These are phyloP conservation scores for Nigrospora oryzae DNA, from an alignment of 2,329 filamentous ascomycete genomes.

Conservation along the genomic window DNA sequence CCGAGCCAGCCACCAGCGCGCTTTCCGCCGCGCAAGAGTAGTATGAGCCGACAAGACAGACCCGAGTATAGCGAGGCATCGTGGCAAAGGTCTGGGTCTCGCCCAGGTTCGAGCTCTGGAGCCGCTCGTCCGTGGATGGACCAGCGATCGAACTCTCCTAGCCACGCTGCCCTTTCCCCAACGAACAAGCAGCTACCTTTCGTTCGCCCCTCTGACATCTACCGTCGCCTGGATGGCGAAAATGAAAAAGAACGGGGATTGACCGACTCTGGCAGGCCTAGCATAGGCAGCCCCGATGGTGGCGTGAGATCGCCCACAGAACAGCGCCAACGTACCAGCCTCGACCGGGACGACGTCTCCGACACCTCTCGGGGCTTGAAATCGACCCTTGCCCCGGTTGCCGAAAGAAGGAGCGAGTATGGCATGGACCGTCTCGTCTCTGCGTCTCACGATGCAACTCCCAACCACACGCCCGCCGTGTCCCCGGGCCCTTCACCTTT, in stretches of 20 bases:
- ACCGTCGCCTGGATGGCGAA: constrained; percentile 63
- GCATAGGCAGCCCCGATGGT: constrained; percentile 37
- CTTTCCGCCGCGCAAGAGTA: constrained; percentile 55
- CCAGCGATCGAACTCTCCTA: constrained; percentile 30
- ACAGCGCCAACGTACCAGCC: constrained; percentile 13
- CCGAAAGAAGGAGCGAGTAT: constrained; percentile 52
- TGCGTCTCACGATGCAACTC: too few species aligned
- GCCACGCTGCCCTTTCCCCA: constrained; percentile 20
- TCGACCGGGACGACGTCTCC: constrained; percentile 25
- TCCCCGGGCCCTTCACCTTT: too few species aligned
- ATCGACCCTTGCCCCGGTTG: constrained; percentile 41
- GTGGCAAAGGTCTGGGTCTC: constrained; percentile 14
- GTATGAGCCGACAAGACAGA: constrained; percentile 39
- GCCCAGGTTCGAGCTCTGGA: constrained; percentile 16
- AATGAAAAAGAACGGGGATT: constrained; percentile 46
- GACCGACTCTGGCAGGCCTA: constrained; percentile 48
- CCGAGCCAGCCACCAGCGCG: constrained; percentile 10
- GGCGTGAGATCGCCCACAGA: constrained; percentile 11
- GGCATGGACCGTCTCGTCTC: constrained; percentile 34
- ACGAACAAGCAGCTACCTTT: constrained; percentile 49
- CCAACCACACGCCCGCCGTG: too few species aligned
- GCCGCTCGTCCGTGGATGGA: constrained; percentile 21
- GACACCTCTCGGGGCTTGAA: constrained; percentile 26
- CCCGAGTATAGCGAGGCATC: constrained; percentile 13
- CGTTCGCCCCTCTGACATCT: constrained; percentile 68